These are phyloP conservation scores for Trametes cingulata DNA, from an alignment of 768 basidiomycete species.

Conservation along the genomic window DNA sequence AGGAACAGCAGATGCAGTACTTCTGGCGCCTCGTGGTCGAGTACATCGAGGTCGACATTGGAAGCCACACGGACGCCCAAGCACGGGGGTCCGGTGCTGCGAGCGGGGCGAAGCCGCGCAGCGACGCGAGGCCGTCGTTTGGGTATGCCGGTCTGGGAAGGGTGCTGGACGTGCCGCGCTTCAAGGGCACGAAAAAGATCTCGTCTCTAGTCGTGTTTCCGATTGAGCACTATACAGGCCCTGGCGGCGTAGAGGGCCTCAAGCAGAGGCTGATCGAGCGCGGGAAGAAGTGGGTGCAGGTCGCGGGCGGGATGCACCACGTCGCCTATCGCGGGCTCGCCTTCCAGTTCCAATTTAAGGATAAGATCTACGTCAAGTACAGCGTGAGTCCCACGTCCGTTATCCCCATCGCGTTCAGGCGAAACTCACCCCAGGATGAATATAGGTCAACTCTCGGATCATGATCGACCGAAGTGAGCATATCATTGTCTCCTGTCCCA, in stretches of 20 bases:
- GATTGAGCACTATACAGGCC: slow-evolving; percentile 46
- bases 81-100: background rate
- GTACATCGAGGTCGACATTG: slow-evolving; percentile 47
- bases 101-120: background rate
- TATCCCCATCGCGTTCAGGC: background rate
- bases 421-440: background rate
- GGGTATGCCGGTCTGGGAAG: slow-evolving; percentile 28
- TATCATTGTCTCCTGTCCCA: background rate
- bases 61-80: slow-evolving; percentile 5
- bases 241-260: slow-evolving; percentile 41
- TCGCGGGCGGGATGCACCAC: slow-evolving; percentile 55
- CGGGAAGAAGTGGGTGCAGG: slow-evolving; percentile 56
- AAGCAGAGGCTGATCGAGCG: slow-evolving; percentile 42
- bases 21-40: slow-evolving; percentile 53
- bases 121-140: slow-evolving; percentile 15
- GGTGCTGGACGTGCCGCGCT: slow-evolving; percentile 41
- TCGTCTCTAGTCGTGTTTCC: slow-evolving; percentile 53
- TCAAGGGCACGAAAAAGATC: slow-evolving; percentile 55
- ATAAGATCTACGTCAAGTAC: slow-evolving; percentile 42
- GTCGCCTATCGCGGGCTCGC: slow-evolving; percentile 58
- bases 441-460: slow-evolving; percentile 55
- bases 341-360: slow-evolving; percentile 33
- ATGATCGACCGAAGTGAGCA: slow-evolving; percentile 60
- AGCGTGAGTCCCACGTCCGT: slow-evolving; percentile 37
- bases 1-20: slow-evolving; percentile 38